Conservation (phyloP, 768 basidiomycete species). For the Leccinum subtestaceum region DNA sequence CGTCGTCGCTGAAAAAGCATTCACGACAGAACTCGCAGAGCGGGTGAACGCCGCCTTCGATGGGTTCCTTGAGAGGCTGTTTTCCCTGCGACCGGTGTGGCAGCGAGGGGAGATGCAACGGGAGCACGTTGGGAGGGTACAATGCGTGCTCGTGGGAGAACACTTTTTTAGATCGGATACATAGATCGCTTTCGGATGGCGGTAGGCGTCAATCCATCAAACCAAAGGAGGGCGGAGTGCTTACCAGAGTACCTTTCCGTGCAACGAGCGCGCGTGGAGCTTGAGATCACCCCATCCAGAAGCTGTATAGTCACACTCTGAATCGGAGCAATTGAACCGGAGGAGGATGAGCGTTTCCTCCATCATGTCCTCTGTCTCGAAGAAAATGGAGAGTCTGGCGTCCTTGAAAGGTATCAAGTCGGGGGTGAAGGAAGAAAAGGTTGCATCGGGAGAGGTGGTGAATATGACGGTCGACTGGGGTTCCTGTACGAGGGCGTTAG, state of each 20-base stretch:
- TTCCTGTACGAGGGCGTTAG: slow-evolving; percentile 42
- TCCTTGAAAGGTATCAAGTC: slow-evolving; percentile 64
- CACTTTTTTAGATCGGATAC: slow-evolving; percentile 86
- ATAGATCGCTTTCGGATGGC: slow-evolving; percentile 63
- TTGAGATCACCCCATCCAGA: slow-evolving; percentile 90
- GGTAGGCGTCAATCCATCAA: not conserved
- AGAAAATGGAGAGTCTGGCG: slow-evolving; percentile 69
- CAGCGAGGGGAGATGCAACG: slow-evolving; percentile 76
- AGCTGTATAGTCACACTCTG: slow-evolving; percentile 78
- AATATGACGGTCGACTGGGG: slow-evolving; percentile 75
- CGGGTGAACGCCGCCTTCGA: slow-evolving; percentile 74
- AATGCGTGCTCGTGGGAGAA: slow-evolving; percentile 93
- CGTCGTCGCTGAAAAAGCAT: slow-evolving; percentile 91
- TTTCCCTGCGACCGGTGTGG: slow-evolving; percentile 37
- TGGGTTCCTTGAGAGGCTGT: slow-evolving; percentile 47
- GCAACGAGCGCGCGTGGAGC: slow-evolving; percentile 72
- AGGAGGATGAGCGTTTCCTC: slow-evolving; percentile 89
- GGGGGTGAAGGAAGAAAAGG: slow-evolving; percentile 56
- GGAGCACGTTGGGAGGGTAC: slow-evolving; percentile 64
- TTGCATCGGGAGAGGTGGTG: slow-evolving; percentile 60
- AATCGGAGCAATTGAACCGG: slow-evolving; percentile 90
- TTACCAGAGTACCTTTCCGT: slow-evolving; percentile 81
- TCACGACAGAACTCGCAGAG: slow-evolving; percentile 88
- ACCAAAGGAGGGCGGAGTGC: not conserved
- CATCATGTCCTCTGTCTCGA: slow-evolving; percentile 93